Evolutionary conservation across 805 yeast species (phyloP), one percentile per base, ranked within the genome.

Genomic region (Suhomyces pyralidae): DNA sequence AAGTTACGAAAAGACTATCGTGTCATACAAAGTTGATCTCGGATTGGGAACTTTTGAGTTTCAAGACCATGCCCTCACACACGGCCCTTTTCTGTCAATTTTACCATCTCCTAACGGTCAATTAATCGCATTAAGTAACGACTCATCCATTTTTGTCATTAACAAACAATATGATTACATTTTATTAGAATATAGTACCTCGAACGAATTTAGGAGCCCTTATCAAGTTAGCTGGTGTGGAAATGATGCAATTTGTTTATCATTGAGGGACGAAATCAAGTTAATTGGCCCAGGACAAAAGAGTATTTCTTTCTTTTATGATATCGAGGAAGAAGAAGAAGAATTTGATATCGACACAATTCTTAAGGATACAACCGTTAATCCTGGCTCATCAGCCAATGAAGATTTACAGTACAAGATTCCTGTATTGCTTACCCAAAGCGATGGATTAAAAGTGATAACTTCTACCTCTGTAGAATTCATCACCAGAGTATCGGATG

Each of bases 161-260:
- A 78, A 83, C 49, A 66, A 71, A 42, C 77, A 73, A 51, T 80
- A 82, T 52, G 68, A 73, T 51, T 70, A 70, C 28, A 68, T 73
- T 5, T 67, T 81, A 14, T 67, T 78, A 43, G 79, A 75, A 46
- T 79, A 74, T 59, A 77, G 71, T 54, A 64, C 76, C 7, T 70
- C 81, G 4, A 67, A 66, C 44, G 77, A 75, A 55, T 62, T 66
- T 25, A 51, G 67, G 5, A 54, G 59, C 0, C 84, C 86, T 0
- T 66, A 61, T 42, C 77, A 79, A 54, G 69, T 88, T 17, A 78
- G 77, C 52, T 94, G 97, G 98, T 86, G 97, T 64, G 90, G 93
- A 0, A 83, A 85, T 58, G 96, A 90, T 67, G 90, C 94, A 0
- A 83, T 92, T 1, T 83, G 85, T 0, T 63, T 86, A 10, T 70